These are phyloP conservation scores for Blepharisma japonicum DNA, from an alignment of 73 alveolate genomes.

Conservation along the genomic window DNA sequence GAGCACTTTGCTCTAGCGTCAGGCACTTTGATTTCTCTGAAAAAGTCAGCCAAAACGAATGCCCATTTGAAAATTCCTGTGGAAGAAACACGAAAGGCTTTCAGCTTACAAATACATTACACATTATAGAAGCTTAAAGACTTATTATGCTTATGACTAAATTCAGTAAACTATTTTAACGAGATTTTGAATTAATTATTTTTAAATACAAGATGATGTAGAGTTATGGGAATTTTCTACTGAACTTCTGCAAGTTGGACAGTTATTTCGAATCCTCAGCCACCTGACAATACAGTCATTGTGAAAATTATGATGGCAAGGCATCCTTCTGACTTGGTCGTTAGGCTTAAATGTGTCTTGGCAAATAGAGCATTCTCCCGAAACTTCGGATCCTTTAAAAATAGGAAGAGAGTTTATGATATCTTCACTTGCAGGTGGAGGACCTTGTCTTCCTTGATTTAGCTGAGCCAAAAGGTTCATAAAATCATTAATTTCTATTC, in stretches of 20 bases:
- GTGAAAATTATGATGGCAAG: constrained; percentile 12
- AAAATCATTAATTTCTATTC: background rate
- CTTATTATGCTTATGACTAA: too few species aligned
- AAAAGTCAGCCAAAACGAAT: too few species aligned
- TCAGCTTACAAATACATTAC: too few species aligned
- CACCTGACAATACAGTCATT: background rate
- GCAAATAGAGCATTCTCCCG: constrained; percentile 23
- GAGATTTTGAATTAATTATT: too few species aligned
- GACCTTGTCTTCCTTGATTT: background rate
- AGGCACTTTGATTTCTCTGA: too few species aligned
- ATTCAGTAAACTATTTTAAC: too few species aligned
- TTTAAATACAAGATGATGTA: too few species aligned
- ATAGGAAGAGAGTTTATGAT: background rate
- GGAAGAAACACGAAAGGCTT: too few species aligned
- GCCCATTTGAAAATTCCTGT: too few species aligned
- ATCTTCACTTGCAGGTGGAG: background rate
- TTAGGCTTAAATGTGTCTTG: background rate
- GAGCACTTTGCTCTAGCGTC: too few species aligned
- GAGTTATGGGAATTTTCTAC: too few species aligned
- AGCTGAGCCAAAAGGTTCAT: background rate
- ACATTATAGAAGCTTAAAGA: too few species aligned
- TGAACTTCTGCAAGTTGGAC: constrained; percentile 2
- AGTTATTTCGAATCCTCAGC: background rate
- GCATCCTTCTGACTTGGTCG: background rate
- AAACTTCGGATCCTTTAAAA: background rate